A percentile compares a stretch with the other conserved stretches of the same genome.
phyloP scores from a whole-genome alignment of 2,329 filamentous ascomycete genomes.

The Xylaria sp. region DNA sequence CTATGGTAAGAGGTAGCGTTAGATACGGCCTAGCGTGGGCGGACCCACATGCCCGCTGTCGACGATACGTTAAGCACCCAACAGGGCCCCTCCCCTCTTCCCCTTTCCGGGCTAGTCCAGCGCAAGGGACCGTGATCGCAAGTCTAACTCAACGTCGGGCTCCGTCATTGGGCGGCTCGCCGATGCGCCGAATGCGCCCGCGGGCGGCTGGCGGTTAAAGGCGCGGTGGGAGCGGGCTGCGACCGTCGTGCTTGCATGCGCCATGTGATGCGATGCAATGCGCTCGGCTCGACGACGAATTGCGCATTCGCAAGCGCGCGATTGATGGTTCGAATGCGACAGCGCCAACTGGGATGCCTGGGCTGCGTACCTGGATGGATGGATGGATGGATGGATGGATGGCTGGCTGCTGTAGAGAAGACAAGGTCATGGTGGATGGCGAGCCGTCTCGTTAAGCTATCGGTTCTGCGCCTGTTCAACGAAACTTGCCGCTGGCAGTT shows the following conservation, averaged over 20 bases:
- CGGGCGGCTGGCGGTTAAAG: too few species aligned
- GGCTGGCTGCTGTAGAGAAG: neutral
- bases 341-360: neutral
- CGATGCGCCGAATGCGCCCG: conserved; percentile 8
- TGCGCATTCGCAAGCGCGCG: conserved; percentile 1
- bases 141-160: conserved; percentile 27
- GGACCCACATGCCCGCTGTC: neutral
- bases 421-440: too few species aligned
- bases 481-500: too few species aligned
- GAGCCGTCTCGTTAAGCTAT: too few species aligned
- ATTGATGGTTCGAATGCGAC: conserved; percentile 3
- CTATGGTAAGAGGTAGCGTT: too few species aligned
- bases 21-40: too few species aligned
- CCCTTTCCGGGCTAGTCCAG: neutral
- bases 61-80: neutral
- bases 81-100: neutral
- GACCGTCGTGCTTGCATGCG: neutral
- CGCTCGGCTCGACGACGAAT: neutral
- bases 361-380: too few species aligned
- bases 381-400: neutral
- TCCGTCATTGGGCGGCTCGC: neutral
- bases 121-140: conserved; percentile 16
- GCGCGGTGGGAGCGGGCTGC: neutral
- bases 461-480: too few species aligned
- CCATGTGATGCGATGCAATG: conserved; percentile 1